Conservation (phyloP, 2,329 filamentous ascomycete genomes). For the Fusarium praegraminearum region DNA sequence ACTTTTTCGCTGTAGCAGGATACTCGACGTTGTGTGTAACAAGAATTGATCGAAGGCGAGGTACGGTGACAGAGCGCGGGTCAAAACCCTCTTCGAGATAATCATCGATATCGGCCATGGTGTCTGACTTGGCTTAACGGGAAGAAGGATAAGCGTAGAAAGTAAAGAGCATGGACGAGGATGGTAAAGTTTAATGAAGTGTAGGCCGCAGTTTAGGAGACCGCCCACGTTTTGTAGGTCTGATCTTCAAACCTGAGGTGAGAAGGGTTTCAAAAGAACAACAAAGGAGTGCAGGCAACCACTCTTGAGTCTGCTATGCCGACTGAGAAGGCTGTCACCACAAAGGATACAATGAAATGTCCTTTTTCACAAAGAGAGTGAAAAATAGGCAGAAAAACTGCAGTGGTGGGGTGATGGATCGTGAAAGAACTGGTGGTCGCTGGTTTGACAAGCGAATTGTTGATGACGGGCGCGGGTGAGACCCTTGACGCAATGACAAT, state of each 20-base stretch:
- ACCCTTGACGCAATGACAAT: conserved; percentile 52
- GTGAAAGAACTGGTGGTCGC: conserved; percentile 34
- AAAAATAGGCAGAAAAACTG: conserved; percentile 16
- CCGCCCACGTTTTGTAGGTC: conserved; percentile 22
- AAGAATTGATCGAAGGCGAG: conserved; percentile 89
- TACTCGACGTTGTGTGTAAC: conserved; percentile 89
- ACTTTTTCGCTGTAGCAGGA: conserved; percentile 90
- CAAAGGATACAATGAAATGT: background rate
- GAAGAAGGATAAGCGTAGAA: conserved; percentile 18
- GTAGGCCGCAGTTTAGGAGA: conserved; percentile 35
- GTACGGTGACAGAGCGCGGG: conserved; percentile 83
- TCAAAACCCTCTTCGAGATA: conserved; percentile 93
- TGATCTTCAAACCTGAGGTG: conserved; percentile 13
- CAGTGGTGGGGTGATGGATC: conserved; percentile 39
- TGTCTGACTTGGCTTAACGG: conserved; percentile 36
- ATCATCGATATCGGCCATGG: conserved; percentile 77
- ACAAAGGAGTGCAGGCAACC: conserved; percentile 29
- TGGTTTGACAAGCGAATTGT: conserved; percentile 41
- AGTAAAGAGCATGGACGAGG: conserved; percentile 17
- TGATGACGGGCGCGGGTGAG: conserved; percentile 39
- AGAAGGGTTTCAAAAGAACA: conserved; percentile 14
- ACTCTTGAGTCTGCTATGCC: background rate
- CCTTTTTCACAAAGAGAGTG: conserved; percentile 10
- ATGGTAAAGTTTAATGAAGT: conserved; percentile 29
- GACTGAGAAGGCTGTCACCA: background rate